Percentiles rank a stretch among this genome's conserved stretches.
These are phyloP conservation scores for Paramecium tetraurelia DNA, from an alignment of 73 alveolate genomes.

Conservation along the genomic window DNA sequence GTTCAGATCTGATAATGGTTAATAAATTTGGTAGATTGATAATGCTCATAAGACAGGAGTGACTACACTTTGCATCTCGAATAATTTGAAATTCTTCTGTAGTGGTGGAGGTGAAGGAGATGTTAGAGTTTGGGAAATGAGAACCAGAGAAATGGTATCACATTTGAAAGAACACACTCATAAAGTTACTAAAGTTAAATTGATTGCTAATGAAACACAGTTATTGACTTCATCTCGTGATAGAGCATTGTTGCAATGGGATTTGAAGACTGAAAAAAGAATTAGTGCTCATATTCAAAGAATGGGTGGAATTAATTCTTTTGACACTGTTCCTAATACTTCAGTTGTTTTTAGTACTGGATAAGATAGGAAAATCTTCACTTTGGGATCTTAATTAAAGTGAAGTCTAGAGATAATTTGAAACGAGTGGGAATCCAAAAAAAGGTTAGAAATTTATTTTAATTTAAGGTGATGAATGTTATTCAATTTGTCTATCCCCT, in stretches of 20 bases:
- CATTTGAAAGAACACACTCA: constrained; percentile 94
- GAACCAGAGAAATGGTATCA: constrained; percentile 92
- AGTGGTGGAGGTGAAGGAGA: constrained; percentile 96
- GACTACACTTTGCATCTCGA: constrained; percentile 80
- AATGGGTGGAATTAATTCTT: constrained; percentile 95
- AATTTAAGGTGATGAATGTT: constrained; percentile 84
- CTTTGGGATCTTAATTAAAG: constrained; percentile 93
- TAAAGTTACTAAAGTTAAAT: constrained; percentile 88
- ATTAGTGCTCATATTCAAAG: constrained; percentile 91
- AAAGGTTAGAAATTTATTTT: constrained; percentile 62
- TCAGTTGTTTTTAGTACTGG: constrained; percentile 86
- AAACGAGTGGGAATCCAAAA: constrained; percentile 77
- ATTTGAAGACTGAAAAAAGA: constrained; percentile 90
- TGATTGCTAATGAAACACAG: constrained; percentile 89
- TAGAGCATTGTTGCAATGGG: constrained; percentile 90
- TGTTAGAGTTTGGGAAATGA: constrained; percentile 95
- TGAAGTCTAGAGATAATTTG: constrained; percentile 77
- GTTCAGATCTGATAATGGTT: constrained; percentile 84
- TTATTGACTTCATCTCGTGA: constrained; percentile 89
- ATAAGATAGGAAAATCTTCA: constrained; percentile 92
- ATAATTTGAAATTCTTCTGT: constrained; percentile 82
- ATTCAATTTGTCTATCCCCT: constrained; percentile 77
- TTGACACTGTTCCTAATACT: constrained; percentile 81
- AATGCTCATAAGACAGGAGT: constrained; percentile 97
- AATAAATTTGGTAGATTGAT: constrained; percentile 94